phyloP scores from a whole-genome alignment of 441 rosid species.

The Hura crepitans region DNA sequence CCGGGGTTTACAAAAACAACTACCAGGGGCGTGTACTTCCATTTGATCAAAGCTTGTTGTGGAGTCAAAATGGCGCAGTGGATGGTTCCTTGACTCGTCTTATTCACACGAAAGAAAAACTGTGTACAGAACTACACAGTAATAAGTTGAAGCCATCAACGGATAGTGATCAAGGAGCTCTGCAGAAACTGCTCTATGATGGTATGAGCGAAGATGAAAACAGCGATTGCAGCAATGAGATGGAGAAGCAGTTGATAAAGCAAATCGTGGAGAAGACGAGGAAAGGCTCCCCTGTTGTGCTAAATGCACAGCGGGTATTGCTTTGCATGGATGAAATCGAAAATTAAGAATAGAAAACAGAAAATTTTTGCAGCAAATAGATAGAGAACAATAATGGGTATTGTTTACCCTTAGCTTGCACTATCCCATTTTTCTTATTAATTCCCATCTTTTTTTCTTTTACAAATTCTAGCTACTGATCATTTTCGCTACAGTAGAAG shows the following conservation, averaged over 20 bases:
- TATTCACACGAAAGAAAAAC: neutral
- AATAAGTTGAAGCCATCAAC: conserved; percentile 15
- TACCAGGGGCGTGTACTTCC: conserved; percentile 22
- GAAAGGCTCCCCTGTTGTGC: conserved; percentile 65
- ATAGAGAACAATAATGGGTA: neutral
- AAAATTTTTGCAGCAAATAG: conserved; percentile 25
- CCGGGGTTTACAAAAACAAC: conserved; percentile 28
- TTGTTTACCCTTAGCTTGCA: neutral
- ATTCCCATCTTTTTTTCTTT: neutral
- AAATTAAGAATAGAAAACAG: conserved; percentile 7
- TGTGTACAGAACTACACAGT: conserved; percentile 4
- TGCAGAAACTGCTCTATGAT: conserved; percentile 41
- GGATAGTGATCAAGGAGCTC: conserved; percentile 23
- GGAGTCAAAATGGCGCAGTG: conserved; percentile 19
- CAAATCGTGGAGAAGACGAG: conserved; percentile 81
- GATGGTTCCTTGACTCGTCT: conserved; percentile 18
- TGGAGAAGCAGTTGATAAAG: conserved; percentile 64
- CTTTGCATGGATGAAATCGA: conserved; percentile 41
- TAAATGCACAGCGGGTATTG: conserved; percentile 61
- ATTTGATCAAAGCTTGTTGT: conserved; percentile 27
- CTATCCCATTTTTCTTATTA: neutral
- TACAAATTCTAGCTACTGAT: neutral
- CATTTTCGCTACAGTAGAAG: neutral
- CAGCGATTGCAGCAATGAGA: conserved; percentile 51
- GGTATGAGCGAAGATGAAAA: conserved; percentile 42